Evolutionary conservation across 805 yeast species (phyloP).

Genomic region (Metahyphopichia silvanorum): DNA sequence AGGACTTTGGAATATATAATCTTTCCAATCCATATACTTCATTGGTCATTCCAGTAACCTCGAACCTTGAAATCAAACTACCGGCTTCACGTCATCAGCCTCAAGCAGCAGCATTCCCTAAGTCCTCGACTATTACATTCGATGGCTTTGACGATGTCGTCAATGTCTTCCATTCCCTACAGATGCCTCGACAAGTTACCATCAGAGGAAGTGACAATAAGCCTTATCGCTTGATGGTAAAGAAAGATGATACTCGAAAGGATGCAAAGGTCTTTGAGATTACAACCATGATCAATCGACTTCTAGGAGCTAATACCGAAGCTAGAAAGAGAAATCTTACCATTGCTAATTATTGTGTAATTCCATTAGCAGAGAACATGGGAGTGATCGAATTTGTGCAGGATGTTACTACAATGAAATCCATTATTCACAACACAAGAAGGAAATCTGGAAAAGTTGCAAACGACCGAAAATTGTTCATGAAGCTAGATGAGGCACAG

Average conservation of each 20-base stretch:
- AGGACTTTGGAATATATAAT: conserved; percentile 38
- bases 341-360: conserved; percentile 81
- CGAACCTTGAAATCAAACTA: conserved; percentile 64
- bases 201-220: conserved; percentile 76
- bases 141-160: conserved; percentile 65
- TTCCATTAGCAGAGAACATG: conserved; percentile 79
- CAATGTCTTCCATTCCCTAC: conserved; percentile 74
- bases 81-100: conserved; percentile 49
- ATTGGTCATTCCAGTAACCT: conserved; percentile 71
- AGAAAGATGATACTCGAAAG: conserved; percentile 89
- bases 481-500: conserved; percentile 30
- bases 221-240: conserved; percentile 74
- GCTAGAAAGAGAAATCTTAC: conserved; percentile 69
- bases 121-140: conserved; percentile 46
- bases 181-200: conserved; percentile 76
- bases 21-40: conserved; percentile 29
- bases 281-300: conserved; percentile 78
- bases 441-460: conserved; percentile 20
- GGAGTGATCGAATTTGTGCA: conserved; percentile 74
- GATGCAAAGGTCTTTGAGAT: conserved; percentile 94
- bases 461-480: conserved; percentile 25
- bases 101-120: conserved; percentile 43
- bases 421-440: conserved; percentile 25
- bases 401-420: conserved; percentile 35
- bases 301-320: conserved; percentile 63